Percentiles rank a stretch among this genome's conserved stretches.
Evolutionary conservation across 2,329 filamentous ascomycete genomes (phyloP).

Genomic region (Verticillium alfalfae): DNA sequence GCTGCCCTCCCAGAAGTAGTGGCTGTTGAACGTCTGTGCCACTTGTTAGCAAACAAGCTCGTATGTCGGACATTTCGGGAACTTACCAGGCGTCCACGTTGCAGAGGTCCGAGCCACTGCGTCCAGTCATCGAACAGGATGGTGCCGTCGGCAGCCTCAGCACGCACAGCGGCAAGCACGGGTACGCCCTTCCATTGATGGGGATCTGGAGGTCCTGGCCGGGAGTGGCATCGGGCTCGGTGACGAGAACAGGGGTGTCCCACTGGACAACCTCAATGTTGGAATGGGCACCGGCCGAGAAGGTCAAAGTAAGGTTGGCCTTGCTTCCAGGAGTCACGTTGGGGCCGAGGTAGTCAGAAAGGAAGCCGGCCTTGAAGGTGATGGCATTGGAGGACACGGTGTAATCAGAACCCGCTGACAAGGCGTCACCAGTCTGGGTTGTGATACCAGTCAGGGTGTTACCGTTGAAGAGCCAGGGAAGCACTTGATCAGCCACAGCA

Average conservation of each 20-base stretch:
- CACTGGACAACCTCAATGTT: constrained; percentile 47
- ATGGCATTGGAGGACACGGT: constrained; percentile 35
- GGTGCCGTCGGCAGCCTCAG: constrained; percentile 38
- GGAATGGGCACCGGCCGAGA: constrained; percentile 43
- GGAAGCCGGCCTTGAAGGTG: constrained; percentile 39
- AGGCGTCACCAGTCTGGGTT: constrained; percentile 13
- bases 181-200: constrained; percentile 43
- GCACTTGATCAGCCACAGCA: constrained; percentile 29
- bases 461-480: constrained; percentile 48
- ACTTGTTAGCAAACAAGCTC: background rate
- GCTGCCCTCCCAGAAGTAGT: constrained; percentile 44
- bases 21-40: constrained; percentile 35
- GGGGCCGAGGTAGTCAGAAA: constrained; percentile 35
- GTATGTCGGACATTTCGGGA: too few relatives aligned
- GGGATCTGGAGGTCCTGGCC: constrained; percentile 39
- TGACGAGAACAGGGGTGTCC: constrained; percentile 33
- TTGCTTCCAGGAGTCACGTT: constrained; percentile 36
- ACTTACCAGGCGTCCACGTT: constrained; percentile 36
- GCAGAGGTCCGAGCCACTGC: constrained; percentile 42
- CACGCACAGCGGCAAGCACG: constrained; percentile 44
- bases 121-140: constrained; percentile 54
- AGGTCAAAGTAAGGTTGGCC: constrained; percentile 44
- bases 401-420: constrained; percentile 38
- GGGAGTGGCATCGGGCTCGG: constrained; percentile 10
- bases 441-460: constrained; percentile 41